A percentile compares a stretch with the other conserved stretches of the same genome.
phyloP scores from a whole-genome alignment of 805 yeast species.

The Priceomyces melissophilus region DNA sequence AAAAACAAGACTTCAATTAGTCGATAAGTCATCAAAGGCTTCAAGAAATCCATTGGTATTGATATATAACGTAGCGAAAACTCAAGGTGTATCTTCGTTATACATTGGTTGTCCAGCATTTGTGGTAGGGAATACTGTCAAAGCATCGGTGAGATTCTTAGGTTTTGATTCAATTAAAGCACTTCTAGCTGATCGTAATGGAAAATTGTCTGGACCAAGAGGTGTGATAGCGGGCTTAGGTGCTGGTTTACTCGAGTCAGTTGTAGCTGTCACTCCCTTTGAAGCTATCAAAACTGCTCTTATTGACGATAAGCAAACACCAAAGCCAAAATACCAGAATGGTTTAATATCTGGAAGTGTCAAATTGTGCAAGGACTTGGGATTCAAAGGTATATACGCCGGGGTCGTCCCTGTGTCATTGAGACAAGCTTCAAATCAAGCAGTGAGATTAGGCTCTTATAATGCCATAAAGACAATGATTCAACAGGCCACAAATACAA shows the following conservation, averaged over 20 bases:
- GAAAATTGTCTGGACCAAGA: slow-evolving; percentile 82
- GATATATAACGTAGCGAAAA: slow-evolving; percentile 67
- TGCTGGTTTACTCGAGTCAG: slow-evolving; percentile 90
- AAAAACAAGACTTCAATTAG: slow-evolving; percentile 85
- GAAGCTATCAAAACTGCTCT: slow-evolving; percentile 95
- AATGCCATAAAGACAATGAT: slow-evolving; percentile 78
- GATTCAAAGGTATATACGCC: slow-evolving; percentile 78
- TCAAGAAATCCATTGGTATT: slow-evolving; percentile 83
- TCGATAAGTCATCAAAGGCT: slow-evolving; percentile 57
- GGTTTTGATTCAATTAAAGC: slow-evolving; percentile 89
- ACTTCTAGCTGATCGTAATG: slow-evolving; percentile 73
- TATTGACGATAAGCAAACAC: slow-evolving; percentile 84
- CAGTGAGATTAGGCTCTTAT: slow-evolving; percentile 91
- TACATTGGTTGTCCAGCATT: slow-evolving; percentile 97
- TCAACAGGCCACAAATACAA: slow-evolving; percentile 64
- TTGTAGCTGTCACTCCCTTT: slow-evolving; percentile 93
- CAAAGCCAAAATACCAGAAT: slow-evolving; percentile 72
- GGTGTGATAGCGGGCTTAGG: slow-evolving; percentile 98
- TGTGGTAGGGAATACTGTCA: slow-evolving; percentile 92
- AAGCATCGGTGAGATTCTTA: slow-evolving; percentile 91
- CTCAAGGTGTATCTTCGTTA: slow-evolving; percentile 74
- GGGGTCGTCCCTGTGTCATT: slow-evolving; percentile 90
- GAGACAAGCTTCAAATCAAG: slow-evolving; percentile 94
- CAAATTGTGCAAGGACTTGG: slow-evolving; percentile 68
- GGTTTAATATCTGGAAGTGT: slow-evolving; percentile 62